Evolutionary conservation across 1,284 basidiomycete species (phyloP).

Genomic region (Ceratobasidium sp.): DNA sequence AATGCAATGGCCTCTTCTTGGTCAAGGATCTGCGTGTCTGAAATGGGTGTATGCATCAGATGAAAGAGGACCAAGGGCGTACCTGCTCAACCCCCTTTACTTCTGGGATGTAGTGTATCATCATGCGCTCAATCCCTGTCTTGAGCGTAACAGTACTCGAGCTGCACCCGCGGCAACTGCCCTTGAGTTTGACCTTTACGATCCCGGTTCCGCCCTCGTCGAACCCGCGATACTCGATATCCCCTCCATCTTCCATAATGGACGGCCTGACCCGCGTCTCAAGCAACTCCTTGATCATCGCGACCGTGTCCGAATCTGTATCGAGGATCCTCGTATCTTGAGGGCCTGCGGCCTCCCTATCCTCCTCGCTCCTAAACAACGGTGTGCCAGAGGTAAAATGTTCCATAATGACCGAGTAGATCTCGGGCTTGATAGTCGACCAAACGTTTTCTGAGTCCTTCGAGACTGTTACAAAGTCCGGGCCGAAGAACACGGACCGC

Average conservation of each 20-base stretch:
- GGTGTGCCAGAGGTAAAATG: conserved; percentile 90
- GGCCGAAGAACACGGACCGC: conserved; percentile 90
- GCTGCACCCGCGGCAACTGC: conserved; percentile 94
- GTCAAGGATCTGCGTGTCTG: conserved; percentile 76
- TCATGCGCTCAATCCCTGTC: conserved; percentile 96
- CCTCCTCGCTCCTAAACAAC: conserved; percentile 84
- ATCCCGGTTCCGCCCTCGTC: conserved; percentile 61
- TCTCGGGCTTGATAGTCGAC: conserved; percentile 96
- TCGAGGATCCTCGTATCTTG: conserved; percentile 97
- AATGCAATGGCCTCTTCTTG: conserved; percentile 89
- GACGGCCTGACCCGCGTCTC: conserved; percentile 96
- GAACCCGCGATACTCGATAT: conserved; percentile 65
- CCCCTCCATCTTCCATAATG: conserved; percentile 77
- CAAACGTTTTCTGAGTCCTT: conserved; percentile 90
- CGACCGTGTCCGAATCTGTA: conserved; percentile 96
- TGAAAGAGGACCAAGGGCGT: conserved; percentile 50
- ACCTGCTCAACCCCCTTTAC: conserved; percentile 98
- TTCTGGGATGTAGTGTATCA: conserved; percentile 99
- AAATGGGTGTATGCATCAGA: neutral
- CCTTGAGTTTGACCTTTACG: conserved; percentile 88
- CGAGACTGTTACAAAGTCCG: conserved; percentile 97
- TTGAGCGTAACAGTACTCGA: conserved; percentile 95
- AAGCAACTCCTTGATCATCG: conserved; percentile 98
- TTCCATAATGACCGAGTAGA: conserved; percentile 98
- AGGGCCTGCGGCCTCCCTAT: conserved; percentile 81